phyloP scores from a whole-genome alignment of 2,329 filamentous ascomycete species.

The Aspergillus melleus region DNA sequence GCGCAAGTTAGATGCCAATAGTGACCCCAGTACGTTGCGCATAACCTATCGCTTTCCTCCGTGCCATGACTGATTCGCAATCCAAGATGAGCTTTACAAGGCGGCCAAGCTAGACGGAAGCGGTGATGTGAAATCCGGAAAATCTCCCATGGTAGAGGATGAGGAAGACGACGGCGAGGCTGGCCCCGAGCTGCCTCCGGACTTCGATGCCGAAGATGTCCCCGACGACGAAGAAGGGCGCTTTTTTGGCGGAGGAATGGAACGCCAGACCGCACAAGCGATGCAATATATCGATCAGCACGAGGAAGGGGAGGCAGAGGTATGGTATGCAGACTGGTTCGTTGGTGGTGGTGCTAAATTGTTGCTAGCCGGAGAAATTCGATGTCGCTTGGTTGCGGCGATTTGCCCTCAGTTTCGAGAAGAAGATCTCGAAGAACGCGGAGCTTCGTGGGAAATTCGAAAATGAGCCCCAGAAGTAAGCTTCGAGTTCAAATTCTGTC shows the following conservation, averaged over 20 bases:
- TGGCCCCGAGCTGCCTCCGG: slow-evolving; percentile 57
- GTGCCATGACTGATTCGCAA: slow-evolving; percentile 17
- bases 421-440: slow-evolving; percentile 85
- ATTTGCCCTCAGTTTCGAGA: slow-evolving; percentile 81
- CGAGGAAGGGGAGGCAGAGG: slow-evolving; percentile 54
- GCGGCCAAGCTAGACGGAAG: slow-evolving; percentile 55
- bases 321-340: slow-evolving; percentile 22
- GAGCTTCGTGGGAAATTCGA: slow-evolving; percentile 86
- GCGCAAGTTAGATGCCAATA: slow-evolving; percentile 58
- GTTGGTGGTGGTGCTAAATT: slow-evolving; percentile 22
- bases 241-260: slow-evolving; percentile 93
- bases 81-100: slow-evolving; percentile 58
- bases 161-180: slow-evolving; percentile 50
- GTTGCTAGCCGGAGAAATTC: slow-evolving; percentile 65
- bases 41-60: not conserved
- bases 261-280: slow-evolving; percentile 74
- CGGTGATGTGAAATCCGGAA: slow-evolving; percentile 51
- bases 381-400: slow-evolving; percentile 81
- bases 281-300: slow-evolving; percentile 82
- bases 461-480: slow-evolving; percentile 70
- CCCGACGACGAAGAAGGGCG: slow-evolving; percentile 85
- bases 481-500: not conserved
- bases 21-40: slow-evolving; percentile 49
- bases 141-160: slow-evolving; percentile 49
- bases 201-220: slow-evolving; percentile 58